Evolutionary conservation across 164 flowering plant species (phyloP).

Genomic region (Nymphaea thermarum): DNA sequence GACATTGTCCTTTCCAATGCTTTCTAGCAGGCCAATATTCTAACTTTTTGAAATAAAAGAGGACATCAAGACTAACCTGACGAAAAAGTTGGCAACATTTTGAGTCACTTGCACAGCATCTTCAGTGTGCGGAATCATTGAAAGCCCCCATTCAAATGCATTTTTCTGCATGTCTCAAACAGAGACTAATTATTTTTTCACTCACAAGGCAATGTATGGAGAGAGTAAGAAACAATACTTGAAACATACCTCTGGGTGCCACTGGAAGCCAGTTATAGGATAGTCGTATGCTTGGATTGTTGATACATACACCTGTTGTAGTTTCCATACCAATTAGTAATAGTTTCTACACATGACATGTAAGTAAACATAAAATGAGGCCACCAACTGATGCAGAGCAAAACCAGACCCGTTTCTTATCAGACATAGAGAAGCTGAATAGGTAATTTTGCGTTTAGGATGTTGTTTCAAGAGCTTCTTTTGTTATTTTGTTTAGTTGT

Average conservation of each 20-base stretch:
- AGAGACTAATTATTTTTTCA: too few relatives aligned
- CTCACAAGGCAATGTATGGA: background rate
- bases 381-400: background rate
- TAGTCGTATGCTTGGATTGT: slow-evolving; percentile 63
- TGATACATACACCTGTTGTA: slow-evolving; percentile 75
- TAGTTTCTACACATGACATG: background rate
- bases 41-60: too few relatives aligned
- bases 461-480: too few relatives aligned
- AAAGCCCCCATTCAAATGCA: slow-evolving; percentile 89
- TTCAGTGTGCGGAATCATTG: slow-evolving; percentile 89
- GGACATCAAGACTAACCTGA: slow-evolving; percentile 38
- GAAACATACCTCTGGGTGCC: slow-evolving; percentile 91
- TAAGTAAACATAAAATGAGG: background rate
- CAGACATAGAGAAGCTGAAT: background rate
- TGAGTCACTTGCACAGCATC: slow-evolving; percentile 91
- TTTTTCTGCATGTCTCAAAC: slow-evolving; percentile 60
- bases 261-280: slow-evolving; percentile 87
- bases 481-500: too few relatives aligned
- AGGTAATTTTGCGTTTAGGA: too few relatives aligned
- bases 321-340: background rate
- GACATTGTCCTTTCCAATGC: background rate
- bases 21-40: background rate
- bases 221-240: background rate
- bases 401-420: background rate
- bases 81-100: slow-evolving; percentile 65